Percentiles rank a stretch among this genome's conserved stretches.
phyloP scores from a whole-genome alignment of 2,329 filamentous ascomycete genomes.

The Venturia aucupariae region DNA sequence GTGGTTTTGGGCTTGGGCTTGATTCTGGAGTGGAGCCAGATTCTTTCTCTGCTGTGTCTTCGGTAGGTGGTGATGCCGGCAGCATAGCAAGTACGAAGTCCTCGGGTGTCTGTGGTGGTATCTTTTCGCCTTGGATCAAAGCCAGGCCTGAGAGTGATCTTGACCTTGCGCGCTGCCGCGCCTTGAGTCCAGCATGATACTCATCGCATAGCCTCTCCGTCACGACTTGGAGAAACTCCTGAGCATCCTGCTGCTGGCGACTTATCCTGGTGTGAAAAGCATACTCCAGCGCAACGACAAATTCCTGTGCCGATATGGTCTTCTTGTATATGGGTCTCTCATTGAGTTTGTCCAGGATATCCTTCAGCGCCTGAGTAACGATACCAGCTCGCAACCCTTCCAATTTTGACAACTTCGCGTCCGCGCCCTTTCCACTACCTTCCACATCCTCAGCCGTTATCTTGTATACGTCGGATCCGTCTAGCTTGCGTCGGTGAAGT shows the following conservation, averaged over 20 bases:
- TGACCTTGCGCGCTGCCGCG: slow-evolving; percentile 38
- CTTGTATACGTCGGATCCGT: slow-evolving; percentile 67
- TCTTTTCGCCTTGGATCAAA: slow-evolving; percentile 16
- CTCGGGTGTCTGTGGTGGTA: neutral
- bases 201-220: slow-evolving; percentile 89
- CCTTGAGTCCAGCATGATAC: slow-evolving; percentile 75
- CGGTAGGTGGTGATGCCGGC: neutral
- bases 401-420: slow-evolving; percentile 37
- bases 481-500: slow-evolving; percentile 72
- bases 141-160: slow-evolving; percentile 14
- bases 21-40: slow-evolving; percentile 17
- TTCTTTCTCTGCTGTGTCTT: slow-evolving; percentile 22
- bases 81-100: slow-evolving; percentile 14
- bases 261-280: slow-evolving; percentile 88
- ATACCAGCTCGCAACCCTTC: slow-evolving; percentile 64
- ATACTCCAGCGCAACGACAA: slow-evolving; percentile 72
- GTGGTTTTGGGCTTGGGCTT: neutral
- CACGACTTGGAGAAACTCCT: slow-evolving; percentile 92
- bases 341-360: slow-evolving; percentile 85
- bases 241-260: slow-evolving; percentile 91
- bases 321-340: slow-evolving; percentile 90
- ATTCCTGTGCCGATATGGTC: slow-evolving; percentile 78
- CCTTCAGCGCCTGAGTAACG: slow-evolving; percentile 81
- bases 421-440: slow-evolving; percentile 32
- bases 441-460: slow-evolving; percentile 42